These are phyloP conservation scores for Parietaria judaica DNA, from an alignment of 306 rosid genomes.

Conservation along the genomic window DNA sequence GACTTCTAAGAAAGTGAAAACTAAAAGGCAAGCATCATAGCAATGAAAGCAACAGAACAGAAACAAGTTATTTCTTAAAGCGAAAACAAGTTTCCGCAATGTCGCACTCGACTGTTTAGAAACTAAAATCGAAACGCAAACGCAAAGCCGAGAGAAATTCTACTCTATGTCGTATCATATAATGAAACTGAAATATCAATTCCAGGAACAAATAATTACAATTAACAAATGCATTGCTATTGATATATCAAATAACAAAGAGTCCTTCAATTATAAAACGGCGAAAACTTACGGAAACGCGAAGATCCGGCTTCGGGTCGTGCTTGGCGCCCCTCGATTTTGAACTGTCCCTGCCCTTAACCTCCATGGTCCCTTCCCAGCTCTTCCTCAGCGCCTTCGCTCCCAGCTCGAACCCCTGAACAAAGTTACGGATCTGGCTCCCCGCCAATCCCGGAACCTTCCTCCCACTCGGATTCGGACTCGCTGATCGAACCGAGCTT, in stretches of 20 bases:
- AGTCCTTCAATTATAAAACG: background rate
- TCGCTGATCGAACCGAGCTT: constrained; percentile 45
- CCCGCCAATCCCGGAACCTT: constrained; percentile 29
- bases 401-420: constrained; percentile 82
- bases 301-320: constrained; percentile 57
- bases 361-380: constrained; percentile 95
- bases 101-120: background rate
- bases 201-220: too few species aligned
- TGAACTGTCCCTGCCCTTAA: constrained; percentile 50
- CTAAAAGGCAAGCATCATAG: background rate
- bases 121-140: background rate
- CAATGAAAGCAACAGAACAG: background rate
- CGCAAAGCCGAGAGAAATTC: too few species aligned
- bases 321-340: constrained; percentile 46
- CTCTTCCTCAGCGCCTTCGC: constrained; percentile 93
- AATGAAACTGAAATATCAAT: background rate
- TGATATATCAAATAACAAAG: background rate
- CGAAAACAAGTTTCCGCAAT: background rate
- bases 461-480: constrained; percentile 60
- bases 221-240: background rate
- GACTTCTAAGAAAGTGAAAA: background rate
- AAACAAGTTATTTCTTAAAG: constrained; percentile 1
- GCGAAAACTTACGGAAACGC: constrained; percentile 51
- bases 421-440: constrained; percentile 54
- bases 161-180: too few species aligned